Evolutionary conservation across 1,139 yeast genomes (phyloP).

Genomic region (Magnusiomyces starmeri): DNA sequence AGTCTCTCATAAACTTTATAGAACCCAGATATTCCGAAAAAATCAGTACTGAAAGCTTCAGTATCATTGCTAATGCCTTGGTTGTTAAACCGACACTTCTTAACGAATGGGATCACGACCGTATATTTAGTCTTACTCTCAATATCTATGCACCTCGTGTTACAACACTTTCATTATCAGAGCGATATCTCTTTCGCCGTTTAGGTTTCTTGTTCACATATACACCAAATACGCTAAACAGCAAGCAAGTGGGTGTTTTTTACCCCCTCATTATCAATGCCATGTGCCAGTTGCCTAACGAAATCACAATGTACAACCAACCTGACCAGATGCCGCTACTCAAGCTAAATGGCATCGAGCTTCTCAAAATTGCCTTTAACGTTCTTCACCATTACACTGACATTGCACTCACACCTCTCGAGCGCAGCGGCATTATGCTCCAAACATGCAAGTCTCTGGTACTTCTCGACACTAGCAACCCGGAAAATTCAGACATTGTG

Average conservation of each 20-base stretch:
- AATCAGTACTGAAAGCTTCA: background rate
- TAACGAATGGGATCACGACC: background rate
- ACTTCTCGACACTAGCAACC: background rate
- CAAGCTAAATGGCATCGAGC: background rate
- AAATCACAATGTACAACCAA: background rate
- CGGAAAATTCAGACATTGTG: background rate
- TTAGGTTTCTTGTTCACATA: constrained; percentile 1
- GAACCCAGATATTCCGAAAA: background rate
- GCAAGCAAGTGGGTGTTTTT: background rate
- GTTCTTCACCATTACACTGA: constrained; percentile 1
- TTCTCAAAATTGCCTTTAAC: background rate
- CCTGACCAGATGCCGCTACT: background rate
- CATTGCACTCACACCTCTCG: background rate
- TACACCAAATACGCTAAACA: background rate
- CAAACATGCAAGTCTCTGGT: background rate
- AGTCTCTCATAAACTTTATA: background rate
- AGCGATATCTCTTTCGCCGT: background rate
- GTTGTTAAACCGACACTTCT: background rate
- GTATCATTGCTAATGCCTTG: constrained; percentile 3
- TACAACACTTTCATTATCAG: background rate
- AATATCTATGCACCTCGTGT: background rate
- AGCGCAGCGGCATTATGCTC: background rate
- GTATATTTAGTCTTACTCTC: background rate
- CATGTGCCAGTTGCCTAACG: background rate
- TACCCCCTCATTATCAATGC: background rate